Conservation (phyloP, 1,284 basidiomycete species). For the Uromyces viciae-fabae region DNA sequence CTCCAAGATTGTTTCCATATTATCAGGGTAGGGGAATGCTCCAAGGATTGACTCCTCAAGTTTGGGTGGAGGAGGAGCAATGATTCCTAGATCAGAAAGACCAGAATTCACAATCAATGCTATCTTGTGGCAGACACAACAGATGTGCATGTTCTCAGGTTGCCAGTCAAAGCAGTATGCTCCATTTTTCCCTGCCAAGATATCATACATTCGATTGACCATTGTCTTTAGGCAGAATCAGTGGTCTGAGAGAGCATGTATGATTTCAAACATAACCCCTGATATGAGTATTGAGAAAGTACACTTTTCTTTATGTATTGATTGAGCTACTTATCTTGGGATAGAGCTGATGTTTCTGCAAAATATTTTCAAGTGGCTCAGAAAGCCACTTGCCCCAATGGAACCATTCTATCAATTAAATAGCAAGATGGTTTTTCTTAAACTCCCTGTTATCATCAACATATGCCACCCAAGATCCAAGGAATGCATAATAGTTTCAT, state of each 20-base stretch:
- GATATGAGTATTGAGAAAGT: background rate
- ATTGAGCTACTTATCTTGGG: slow-evolving; percentile 1
- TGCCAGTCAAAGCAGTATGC: background rate
- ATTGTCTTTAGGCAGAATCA: background rate
- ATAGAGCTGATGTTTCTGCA: background rate
- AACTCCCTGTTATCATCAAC: background rate
- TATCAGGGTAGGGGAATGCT: background rate
- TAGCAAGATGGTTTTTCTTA: background rate
- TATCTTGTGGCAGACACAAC: slow-evolving; percentile 14
- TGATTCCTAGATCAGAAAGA: background rate
- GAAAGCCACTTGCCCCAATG: background rate
- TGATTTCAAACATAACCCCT: background rate
- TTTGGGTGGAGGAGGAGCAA: background rate
- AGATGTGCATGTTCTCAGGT: background rate
- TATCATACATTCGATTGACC: background rate
- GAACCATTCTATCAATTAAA: background rate
- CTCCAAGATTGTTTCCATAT: background rate
- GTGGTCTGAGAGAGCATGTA: background rate
- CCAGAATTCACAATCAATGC: slow-evolving; percentile 8
- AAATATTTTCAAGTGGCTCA: background rate
- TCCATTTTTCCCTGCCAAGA: too few relatives aligned
- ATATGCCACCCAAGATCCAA: background rate
- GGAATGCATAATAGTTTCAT: background rate
- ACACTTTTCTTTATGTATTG: background rate
- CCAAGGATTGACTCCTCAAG: background rate